These are phyloP conservation scores for Hylodesmum podocarpum DNA, from an alignment of 306 rosid species.

Conservation along the genomic window DNA sequence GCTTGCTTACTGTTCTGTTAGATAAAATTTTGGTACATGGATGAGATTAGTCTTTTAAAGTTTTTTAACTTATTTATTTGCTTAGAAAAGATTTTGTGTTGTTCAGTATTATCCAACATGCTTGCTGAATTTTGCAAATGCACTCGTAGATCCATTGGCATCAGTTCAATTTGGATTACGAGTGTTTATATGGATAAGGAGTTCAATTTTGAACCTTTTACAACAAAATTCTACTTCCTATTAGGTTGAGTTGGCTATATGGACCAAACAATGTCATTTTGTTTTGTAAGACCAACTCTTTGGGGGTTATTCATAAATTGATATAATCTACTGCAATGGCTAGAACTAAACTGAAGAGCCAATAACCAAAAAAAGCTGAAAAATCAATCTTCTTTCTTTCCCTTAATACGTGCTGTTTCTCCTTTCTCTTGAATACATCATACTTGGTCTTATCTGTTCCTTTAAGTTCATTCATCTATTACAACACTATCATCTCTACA, in stretches of 20 bases:
- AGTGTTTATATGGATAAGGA: not conserved
- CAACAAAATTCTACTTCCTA: not conserved
- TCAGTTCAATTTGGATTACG: not conserved
- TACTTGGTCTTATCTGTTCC: not conserved
- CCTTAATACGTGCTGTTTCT: not conserved
- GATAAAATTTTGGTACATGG: not conserved
- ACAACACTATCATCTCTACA: not conserved
- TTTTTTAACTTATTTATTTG: not conserved
- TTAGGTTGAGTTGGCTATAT: not conserved
- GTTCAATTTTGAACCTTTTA: not conserved
- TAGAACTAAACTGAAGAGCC: too few species aligned
- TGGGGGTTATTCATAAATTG: not conserved
- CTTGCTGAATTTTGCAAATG: not conserved
- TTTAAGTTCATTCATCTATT: not conserved
- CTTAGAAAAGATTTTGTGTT: not conserved
- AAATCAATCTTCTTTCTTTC: not conserved
- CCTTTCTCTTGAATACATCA: not conserved
- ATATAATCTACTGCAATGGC: not conserved
- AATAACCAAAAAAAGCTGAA: too few species aligned
- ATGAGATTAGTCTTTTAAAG: not conserved
- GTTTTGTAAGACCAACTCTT: not conserved
- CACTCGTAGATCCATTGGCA: not conserved
- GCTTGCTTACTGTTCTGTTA: not conserved
- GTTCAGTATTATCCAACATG: not conserved
- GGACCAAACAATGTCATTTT: not conserved